Evolutionary conservation across 495 filamentous ascomycete species (phyloP).

Genomic region (Aspergillus sparsus): DNA sequence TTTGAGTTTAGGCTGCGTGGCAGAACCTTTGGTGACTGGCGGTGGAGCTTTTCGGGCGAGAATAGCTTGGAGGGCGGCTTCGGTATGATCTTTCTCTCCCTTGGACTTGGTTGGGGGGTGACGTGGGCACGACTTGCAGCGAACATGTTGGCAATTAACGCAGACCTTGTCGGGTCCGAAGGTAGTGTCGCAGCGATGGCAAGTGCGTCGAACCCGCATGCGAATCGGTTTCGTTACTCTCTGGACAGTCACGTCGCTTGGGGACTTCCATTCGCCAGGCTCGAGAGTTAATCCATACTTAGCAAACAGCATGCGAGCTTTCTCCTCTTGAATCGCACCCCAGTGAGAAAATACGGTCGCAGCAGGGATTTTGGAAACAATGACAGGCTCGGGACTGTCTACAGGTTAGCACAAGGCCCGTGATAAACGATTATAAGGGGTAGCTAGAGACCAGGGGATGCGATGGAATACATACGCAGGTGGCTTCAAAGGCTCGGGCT

Average conservation of each 20-base stretch:
- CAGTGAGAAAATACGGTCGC: constrained; percentile 36
- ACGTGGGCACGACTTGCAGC: constrained; percentile 78
- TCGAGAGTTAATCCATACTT: constrained; percentile 73
- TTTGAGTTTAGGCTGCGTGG: constrained; percentile 25
- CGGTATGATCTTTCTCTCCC: constrained; percentile 42
- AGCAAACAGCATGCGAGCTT: constrained; percentile 68
- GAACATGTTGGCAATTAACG: constrained; percentile 68
- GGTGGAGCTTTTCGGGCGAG: constrained; percentile 20
- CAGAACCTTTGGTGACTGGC: constrained; percentile 8
- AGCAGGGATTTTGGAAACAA: constrained; percentile 19
- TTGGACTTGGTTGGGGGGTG: constrained; percentile 57
- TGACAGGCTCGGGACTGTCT: constrained; percentile 9
- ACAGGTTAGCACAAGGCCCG: constrained; percentile 22
- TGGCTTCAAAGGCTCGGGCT: constrained; percentile 23
- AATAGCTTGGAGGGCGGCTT: constrained; percentile 42
- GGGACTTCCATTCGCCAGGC: constrained; percentile 65
- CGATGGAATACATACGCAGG: constrained; percentile 36
- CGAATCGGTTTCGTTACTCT: constrained; percentile 87
- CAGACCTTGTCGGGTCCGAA: constrained; percentile 74
- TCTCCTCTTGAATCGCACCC: constrained; percentile 59
- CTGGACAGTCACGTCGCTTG: constrained; percentile 56
- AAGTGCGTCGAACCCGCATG: constrained; percentile 84
- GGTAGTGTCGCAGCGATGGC: constrained; percentile 72
- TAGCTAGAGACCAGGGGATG: constrained; percentile 6
- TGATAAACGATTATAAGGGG: constrained; percentile 9